Conservation (phyloP, 2,329 filamentous ascomycete species). For the Aspergillus transmontanensis region DNA sequence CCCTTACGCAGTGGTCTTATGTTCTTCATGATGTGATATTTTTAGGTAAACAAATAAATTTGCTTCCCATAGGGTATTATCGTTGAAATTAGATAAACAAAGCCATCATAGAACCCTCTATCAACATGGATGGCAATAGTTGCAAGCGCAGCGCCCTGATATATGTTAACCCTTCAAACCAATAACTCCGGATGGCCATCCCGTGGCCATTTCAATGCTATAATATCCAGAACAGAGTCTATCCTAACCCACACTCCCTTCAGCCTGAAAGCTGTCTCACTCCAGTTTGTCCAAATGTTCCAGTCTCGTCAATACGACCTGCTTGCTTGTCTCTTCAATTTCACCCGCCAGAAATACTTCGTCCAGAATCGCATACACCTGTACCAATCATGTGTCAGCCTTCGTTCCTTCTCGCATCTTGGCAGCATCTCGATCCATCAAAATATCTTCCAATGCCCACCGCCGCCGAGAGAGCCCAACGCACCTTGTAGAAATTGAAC, state of each 20-base stretch:
- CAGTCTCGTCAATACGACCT: conserved; percentile 89
- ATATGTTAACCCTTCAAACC: conserved; percentile 12
- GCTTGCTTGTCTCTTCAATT: conserved; percentile 98
- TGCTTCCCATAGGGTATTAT: not conserved
- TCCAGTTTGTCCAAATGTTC: conserved; percentile 97
- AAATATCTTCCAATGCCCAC: not conserved
- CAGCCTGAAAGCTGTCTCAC: conserved; percentile 47
- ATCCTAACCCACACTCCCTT: not conserved
- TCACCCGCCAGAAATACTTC: conserved; percentile 97
- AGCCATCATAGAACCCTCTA: not conserved
- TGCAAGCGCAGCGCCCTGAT: conserved; percentile 1
- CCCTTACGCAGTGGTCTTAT: too few species aligned
- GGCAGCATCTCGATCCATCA: conserved; percentile 2
- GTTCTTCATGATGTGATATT: not conserved
- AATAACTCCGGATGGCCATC: conserved; percentile 25
- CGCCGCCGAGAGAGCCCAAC: conserved; percentile 20
- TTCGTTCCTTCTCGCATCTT: not conserved
- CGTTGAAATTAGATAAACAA: not conserved
- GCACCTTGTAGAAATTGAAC: conserved; percentile 70
- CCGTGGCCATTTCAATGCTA: conserved; percentile 23
- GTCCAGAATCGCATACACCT: conserved; percentile 97
- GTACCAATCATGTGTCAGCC: conserved; percentile 17
- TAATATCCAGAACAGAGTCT: conserved; percentile 1
- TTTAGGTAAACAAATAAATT: not conserved
- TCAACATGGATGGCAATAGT: not conserved